Evolutionary conservation across 768 basidiomycete species (phyloP), one percentile per base, ranked within the genome.

Genomic region (Tephrocybe sp.): DNA sequence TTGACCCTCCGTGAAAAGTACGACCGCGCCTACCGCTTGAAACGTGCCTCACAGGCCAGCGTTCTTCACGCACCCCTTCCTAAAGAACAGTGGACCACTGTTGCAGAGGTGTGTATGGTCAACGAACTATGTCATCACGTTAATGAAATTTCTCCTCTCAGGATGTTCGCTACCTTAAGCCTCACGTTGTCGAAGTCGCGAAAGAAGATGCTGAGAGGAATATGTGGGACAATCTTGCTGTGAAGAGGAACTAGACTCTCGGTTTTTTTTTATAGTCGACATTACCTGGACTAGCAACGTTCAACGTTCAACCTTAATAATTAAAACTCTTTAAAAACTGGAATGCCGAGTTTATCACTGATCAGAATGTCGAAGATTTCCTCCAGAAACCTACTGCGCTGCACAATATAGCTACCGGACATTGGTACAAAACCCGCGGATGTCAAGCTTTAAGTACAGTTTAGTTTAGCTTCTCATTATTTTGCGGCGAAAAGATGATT

Each of bases 11-110:
- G 80, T 42, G 85, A 98, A 72, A 65, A 75, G 31, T 98, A 94
- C 70, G 95, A 97, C 78, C 91, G 97, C 54, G 83, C 83, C 50
- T 97, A 75, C 81, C 89, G 97, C 55, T 73, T 95, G 68, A 91
- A 92, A 67, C 72, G 84, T n/a, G 87, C 89, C 20, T 81, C 82
- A 31, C 92, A 96, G 48, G 77, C 82, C 49, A 86, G 85, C 50
- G 77, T 92, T 50, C 69, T 90, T 40, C 95, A 98, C 70, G 77
- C 80, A 44, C 77, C 83, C 22, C 79, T 98, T 14, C 81, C 92
- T 53, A 87, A 90, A 68, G 84, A 85, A 16, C 74, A 92, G 65
- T 94, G 92, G 92, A 73, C 78, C 43, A 80, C 78, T 52, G 72
- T 80, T 1, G 78, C 80, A 55, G 87, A 97, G 71, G 96, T 97